phyloP scores from a whole-genome alignment of 805 yeast genomes.

The Candida arabinofermentans region DNA sequence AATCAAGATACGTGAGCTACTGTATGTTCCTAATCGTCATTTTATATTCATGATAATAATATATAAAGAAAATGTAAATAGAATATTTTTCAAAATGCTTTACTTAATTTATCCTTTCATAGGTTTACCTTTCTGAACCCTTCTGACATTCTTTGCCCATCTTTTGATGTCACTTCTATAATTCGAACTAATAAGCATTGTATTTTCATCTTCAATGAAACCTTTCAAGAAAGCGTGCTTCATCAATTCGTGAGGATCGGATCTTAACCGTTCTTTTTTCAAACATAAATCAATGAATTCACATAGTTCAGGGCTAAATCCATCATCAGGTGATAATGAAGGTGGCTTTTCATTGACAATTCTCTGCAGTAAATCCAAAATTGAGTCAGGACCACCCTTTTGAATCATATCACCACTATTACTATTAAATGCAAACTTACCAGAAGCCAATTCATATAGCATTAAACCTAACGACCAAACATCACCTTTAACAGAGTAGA shows the following conservation, averaged over 20 bases:
- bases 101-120: constrained; percentile 2
- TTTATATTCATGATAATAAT: not conserved
- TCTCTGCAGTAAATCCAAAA: constrained; percentile 83
- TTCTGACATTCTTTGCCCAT: constrained; percentile 36
- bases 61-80: too few species aligned
- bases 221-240: constrained; percentile 31
- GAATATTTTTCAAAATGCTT: too few species aligned
- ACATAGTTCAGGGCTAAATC: constrained; percentile 51
- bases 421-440: constrained; percentile 73
- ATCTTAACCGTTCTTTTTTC: constrained; percentile 67
- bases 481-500: constrained; percentile 91
- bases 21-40: too few species aligned
- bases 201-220: constrained; percentile 34
- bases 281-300: constrained; percentile 72
- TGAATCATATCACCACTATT: constrained; percentile 28
- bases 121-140: constrained; percentile 34
- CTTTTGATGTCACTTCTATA: constrained; percentile 28
- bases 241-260: constrained; percentile 69
- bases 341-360: constrained; percentile 95
- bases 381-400: constrained; percentile 64
- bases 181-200: constrained; percentile 15
- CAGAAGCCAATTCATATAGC: constrained; percentile 84
- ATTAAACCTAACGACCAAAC: constrained; percentile 96
- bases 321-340: constrained; percentile 39
- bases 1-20: too few species aligned